Evolutionary conservation across 1,139 yeast genomes (phyloP).

Genomic region (Yamadazyma spencermartinsiae): DNA sequence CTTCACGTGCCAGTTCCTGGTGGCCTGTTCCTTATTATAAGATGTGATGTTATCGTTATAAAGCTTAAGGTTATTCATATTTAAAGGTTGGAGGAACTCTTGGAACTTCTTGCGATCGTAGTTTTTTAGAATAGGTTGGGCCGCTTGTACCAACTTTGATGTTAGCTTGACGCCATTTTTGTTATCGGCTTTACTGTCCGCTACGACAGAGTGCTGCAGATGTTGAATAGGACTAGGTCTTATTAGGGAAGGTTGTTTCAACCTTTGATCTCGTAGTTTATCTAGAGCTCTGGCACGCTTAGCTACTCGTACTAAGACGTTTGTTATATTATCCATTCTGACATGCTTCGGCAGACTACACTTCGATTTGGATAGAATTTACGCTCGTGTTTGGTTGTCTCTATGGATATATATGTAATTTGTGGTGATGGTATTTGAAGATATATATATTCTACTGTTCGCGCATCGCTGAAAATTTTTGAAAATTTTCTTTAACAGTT

Average conservation of each 20-base stretch:
- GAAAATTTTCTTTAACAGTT: slow-evolving; percentile 8
- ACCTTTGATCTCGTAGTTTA: slow-evolving; percentile 6
- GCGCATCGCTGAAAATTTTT: not conserved
- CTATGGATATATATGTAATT: too few species aligned
- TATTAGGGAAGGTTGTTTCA: slow-evolving; percentile 1
- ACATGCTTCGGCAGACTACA: too few species aligned
- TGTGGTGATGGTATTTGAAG: too few species aligned
- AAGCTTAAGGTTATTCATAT: slow-evolving; percentile 36
- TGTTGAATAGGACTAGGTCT: not conserved
- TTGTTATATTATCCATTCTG: slow-evolving; percentile 16
- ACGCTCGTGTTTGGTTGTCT: too few species aligned
- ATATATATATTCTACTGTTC: too few species aligned
- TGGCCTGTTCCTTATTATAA: slow-evolving; percentile 27
- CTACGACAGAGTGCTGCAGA: too few species aligned
- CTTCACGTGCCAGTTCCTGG: slow-evolving; percentile 26
- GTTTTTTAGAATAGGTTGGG: slow-evolving; percentile 14
- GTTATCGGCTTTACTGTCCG: slow-evolving; percentile 1
- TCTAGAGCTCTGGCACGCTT: slow-evolving; percentile 17
- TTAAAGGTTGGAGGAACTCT: slow-evolving; percentile 39
- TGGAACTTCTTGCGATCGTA: slow-evolving; percentile 29
- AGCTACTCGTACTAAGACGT: slow-evolving; percentile 19
- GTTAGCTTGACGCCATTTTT: slow-evolving; percentile 11
- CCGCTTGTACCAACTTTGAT: slow-evolving; percentile 12
- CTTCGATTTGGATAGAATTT: too few species aligned
- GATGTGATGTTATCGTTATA: slow-evolving; percentile 22